Conservation (phyloP, 2,329 filamentous ascomycete species). For the Aureobasidium subglaciale region DNA sequence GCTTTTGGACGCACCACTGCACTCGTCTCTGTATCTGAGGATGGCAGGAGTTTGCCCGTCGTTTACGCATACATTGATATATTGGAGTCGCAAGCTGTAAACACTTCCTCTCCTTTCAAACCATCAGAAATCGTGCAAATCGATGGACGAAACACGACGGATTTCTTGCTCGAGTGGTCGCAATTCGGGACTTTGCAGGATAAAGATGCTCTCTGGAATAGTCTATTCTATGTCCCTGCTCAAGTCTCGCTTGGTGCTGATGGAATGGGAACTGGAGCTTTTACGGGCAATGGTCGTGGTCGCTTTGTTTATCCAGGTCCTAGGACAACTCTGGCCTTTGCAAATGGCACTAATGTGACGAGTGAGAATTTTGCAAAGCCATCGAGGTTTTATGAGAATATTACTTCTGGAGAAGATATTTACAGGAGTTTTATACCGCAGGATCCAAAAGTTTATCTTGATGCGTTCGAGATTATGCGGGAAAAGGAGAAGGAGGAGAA, state of each 20-base stretch:
- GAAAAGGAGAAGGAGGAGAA: no score
- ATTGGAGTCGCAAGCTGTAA: constrained; percentile 34
- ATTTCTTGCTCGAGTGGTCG: constrained; percentile 43
- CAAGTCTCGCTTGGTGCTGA: constrained; percentile 34
- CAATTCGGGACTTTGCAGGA: constrained; percentile 43
- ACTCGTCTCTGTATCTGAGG: constrained; percentile 54
- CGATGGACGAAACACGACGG: constrained; percentile 49
- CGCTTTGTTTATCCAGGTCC: constrained; percentile 38
- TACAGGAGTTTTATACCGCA: constrained; percentile 30
- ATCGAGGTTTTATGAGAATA: constrained; percentile 33
- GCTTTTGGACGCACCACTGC: constrained; percentile 42
- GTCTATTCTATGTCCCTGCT: constrained; percentile 41
- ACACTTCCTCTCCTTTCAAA: constrained; percentile 33
- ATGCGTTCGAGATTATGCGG: constrained; percentile 20
- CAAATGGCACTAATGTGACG: constrained; percentile 36
- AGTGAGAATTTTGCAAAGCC: constrained; percentile 38
- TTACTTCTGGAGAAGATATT: constrained; percentile 36
- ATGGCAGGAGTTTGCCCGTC: constrained; percentile 52
- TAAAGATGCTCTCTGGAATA: constrained; percentile 49
- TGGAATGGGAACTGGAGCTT: constrained; percentile 37
- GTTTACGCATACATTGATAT: constrained; percentile 49
- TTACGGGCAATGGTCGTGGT: constrained; percentile 38
- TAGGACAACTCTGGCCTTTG: constrained; percentile 37
- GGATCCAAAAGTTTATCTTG: constrained; percentile 17
- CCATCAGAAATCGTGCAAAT: constrained; percentile 48